Evolutionary conservation across 345 rosid species (phyloP), one percentile per base, ranked within the genome.

Genomic region (Salix purpurea): DNA sequence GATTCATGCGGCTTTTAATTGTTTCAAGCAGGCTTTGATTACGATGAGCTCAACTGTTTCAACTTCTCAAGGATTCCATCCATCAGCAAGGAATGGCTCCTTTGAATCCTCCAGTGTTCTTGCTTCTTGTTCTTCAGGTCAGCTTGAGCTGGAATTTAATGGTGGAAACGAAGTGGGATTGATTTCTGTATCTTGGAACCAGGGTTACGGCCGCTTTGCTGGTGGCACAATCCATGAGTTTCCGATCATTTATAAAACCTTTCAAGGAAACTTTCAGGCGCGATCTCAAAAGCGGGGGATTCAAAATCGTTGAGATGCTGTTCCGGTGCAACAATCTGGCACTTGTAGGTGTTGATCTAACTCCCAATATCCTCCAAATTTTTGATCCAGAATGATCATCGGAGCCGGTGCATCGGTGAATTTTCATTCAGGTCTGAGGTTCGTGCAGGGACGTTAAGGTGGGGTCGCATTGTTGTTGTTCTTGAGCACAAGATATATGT

Each of bases 351-450:
- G 26, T 24, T 24, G 26, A 24, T 24, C 26, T 24, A 24, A 24
- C 26, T 24, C 26, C 26, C 26, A 24, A 24, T 24, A 24, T 24
- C 26, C 26, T 85, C 77, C 78, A 92, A 92, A 85, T 97, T 90
- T 30, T 78, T 92, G 80, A 91, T 95, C 50, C 92, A 97, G 97
- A 96, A 95, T 85, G 99, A 95, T 78, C 91, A 87, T 70, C 96
- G 92, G 75, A 90, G 91, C 77, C 88, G 90, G 71, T 91, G 97
- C 85, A 90, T 95, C 37, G 89, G 92, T 82, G 97, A 95, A 72
- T 90, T 91, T 70, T 80, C 95, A 6, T 30, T 30, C 32, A 30
- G 32, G 32, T 30, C 32, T 30, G 3, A 30, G 32, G 86, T 94
- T 40, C 91, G 94, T 62, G 89, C 91, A 19, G 99, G 90, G 79